Evolutionary conservation across 2,329 filamentous ascomycete genomes (phyloP).

Genomic region (Teratosphaeria gauchensis): DNA sequence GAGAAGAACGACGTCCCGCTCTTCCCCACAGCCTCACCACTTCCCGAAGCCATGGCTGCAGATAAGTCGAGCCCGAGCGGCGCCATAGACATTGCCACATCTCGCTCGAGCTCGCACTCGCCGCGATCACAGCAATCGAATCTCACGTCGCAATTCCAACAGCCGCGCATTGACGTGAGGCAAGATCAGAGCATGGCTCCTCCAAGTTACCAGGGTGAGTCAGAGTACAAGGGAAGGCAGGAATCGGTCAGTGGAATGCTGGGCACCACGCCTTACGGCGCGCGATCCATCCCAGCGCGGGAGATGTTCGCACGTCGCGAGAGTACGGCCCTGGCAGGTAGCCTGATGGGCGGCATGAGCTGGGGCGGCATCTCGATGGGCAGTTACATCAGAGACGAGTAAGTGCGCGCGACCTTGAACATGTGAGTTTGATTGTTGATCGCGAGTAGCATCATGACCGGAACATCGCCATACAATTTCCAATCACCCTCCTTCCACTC

Average conservation of each 20-base stretch:
- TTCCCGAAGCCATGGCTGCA: slow-evolving; percentile 11
- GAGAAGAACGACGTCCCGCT: slow-evolving; percentile 9
- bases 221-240: slow-evolving; percentile 32
- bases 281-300: slow-evolving; percentile 52
- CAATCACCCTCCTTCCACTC: slow-evolving; percentile 94
- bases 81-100: slow-evolving; percentile 49
- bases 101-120: slow-evolving; percentile 44
- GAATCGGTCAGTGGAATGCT: slow-evolving; percentile 43
- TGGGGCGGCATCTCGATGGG: slow-evolving; percentile 95
- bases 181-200: slow-evolving; percentile 10
- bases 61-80: slow-evolving; percentile 38
- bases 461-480: slow-evolving; percentile 81
- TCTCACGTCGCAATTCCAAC: slow-evolving; percentile 51
- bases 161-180: slow-evolving; percentile 35
- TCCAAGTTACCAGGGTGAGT: background rate
- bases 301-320: slow-evolving; percentile 40
- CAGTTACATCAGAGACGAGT: slow-evolving; percentile 97
- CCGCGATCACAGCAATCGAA: slow-evolving; percentile 55
- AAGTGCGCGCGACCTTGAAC: slow-evolving; percentile 39
- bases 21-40: slow-evolving; percentile 13
- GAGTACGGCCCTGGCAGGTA: slow-evolving; percentile 48
- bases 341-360: slow-evolving; percentile 71
- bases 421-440: slow-evolving; percentile 5
- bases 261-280: slow-evolving; percentile 45
- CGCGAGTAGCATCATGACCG: slow-evolving; percentile 79